Evolutionary conservation across 306 rosid species (phyloP), one percentile per base, ranked within the genome.

Genomic region (Pterocarpus macrocarpus): DNA sequence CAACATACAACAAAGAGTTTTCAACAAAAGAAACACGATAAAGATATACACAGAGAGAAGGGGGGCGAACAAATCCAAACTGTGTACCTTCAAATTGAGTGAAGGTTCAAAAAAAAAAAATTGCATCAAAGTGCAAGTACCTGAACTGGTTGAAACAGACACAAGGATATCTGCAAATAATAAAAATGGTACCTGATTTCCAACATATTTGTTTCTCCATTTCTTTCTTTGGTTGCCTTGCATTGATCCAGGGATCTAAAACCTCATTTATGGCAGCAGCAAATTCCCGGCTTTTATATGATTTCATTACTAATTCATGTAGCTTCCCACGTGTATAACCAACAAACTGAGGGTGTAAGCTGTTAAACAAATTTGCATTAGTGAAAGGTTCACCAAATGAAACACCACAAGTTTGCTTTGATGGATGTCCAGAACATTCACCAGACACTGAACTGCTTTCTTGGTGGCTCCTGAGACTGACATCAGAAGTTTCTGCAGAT

Each of bases 161-260:
- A 68, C 38, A 12, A 41, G 35, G 75, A 71, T 52, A 44, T 3
- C 65, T 44, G 71, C 22, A 43, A 74, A 52, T 35, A 53, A 53
- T 13, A 69, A 16, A 8, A 43, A 43, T 22, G 28, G 28, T 22
- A 94, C 98, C 99, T 86, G 92, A 89, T 87, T 90, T 96, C 94
- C 98, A 92, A 85, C 85, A 91, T 53, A 86, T 58, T 73, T 84
- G 93, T 86, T 92, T 93, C 84, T 95, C 99, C 11, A 79, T 73
- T 85, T 96, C 99, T 87, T 92, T 93, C 90, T 94, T 96, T 45
- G 99, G 94, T 79, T 96, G 99, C 79, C 88, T 92, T 69, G 92
- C 94, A 84, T 89, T 96, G 82, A 96, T 92, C 99, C 99, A 96
- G 47, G 99, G 98, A 85, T 96, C 98, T 80, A 96, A 90, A 80